A percentile compares a stretch with the other conserved stretches of the same genome.
These are phyloP conservation scores for Podosphaera aphanis DNA, from an alignment of 2,329 filamentous ascomycete genomes.

Conservation along the genomic window DNA sequence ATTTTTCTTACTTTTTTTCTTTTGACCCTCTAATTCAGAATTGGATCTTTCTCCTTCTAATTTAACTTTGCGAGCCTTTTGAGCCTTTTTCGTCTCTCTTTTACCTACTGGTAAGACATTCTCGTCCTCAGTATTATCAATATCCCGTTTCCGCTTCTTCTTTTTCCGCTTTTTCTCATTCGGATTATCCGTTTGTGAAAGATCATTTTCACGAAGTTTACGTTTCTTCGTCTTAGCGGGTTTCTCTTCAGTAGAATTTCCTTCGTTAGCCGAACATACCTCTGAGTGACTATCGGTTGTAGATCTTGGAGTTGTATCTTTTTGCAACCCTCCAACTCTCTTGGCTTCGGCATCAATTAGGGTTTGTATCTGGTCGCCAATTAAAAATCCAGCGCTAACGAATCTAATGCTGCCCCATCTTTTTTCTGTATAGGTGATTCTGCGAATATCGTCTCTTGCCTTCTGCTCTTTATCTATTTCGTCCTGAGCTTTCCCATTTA, in stretches of 20 bases:
- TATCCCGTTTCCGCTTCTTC: constrained; percentile 4
- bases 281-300: too few species aligned
- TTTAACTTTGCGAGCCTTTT: constrained; percentile 8
- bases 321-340: constrained; percentile 10
- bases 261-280: constrained; percentile 2
- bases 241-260: constrained; percentile 5
- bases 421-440: constrained; percentile 48
- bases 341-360: constrained; percentile 18
- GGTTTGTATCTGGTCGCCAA: constrained; percentile 32
- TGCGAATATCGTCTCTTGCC: constrained; percentile 43
- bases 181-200: constrained; percentile 6
- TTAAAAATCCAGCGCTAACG: constrained; percentile 55
- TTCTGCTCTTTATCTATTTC: constrained; percentile 47
- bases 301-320: background rate
- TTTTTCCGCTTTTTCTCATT: constrained; percentile 16
- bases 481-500: constrained; percentile 72
- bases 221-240: constrained; percentile 16
- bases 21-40: constrained; percentile 10
- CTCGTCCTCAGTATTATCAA: constrained; percentile 1
- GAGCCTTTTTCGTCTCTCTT: constrained; percentile 16
- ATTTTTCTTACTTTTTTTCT: constrained; percentile 13
- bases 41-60: constrained; percentile 4
- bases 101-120: constrained; percentile 8
- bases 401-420: constrained; percentile 69
- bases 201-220: constrained; percentile 10